Conservation (phyloP, 139 green algal genomes). For the Chlamydomonas sp. region DNA sequence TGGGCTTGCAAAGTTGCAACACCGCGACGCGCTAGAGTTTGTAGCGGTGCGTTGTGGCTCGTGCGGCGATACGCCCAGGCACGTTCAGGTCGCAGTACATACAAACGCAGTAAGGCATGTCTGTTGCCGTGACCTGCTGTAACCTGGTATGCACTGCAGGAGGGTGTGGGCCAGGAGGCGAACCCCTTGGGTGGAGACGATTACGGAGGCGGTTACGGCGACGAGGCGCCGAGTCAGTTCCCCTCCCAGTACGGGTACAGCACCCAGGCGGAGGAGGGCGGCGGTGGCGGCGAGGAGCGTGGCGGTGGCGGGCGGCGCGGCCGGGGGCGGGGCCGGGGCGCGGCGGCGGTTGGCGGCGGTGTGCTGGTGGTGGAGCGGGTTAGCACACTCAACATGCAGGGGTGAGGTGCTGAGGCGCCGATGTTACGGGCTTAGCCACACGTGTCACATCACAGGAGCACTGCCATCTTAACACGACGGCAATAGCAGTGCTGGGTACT, state of each 20-base stretch:
- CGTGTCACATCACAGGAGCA: too few relatives aligned
- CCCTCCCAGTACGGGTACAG: too few relatives aligned
- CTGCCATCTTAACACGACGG: too few relatives aligned
- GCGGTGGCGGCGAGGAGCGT: not conserved
- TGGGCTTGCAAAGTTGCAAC: too few relatives aligned
- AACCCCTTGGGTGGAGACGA: too few relatives aligned
- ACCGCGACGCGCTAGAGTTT: too few relatives aligned
- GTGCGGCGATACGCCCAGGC: not conserved
- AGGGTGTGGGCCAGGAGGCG: too few relatives aligned
- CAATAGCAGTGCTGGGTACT: too few relatives aligned
- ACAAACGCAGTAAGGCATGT: not conserved
- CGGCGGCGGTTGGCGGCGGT: not conserved
- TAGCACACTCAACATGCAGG: constrained; percentile 8
- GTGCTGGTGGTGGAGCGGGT: constrained; percentile 26
- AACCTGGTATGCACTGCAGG: not conserved
- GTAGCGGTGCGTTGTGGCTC: not conserved
- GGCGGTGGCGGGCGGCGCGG: not conserved
- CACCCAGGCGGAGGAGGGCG: not conserved
- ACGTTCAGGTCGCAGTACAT: not conserved
- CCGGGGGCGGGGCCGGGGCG: not conserved
- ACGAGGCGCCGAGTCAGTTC: too few relatives aligned
- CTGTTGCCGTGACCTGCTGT: constrained; percentile 1
- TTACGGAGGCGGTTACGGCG: too few relatives aligned
- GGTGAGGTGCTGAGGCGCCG: not conserved
- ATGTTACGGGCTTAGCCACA: too few relatives aligned